These are phyloP conservation scores for Chloropicon primus DNA, from an alignment of 139 green algal species.

Conservation along the genomic window DNA sequence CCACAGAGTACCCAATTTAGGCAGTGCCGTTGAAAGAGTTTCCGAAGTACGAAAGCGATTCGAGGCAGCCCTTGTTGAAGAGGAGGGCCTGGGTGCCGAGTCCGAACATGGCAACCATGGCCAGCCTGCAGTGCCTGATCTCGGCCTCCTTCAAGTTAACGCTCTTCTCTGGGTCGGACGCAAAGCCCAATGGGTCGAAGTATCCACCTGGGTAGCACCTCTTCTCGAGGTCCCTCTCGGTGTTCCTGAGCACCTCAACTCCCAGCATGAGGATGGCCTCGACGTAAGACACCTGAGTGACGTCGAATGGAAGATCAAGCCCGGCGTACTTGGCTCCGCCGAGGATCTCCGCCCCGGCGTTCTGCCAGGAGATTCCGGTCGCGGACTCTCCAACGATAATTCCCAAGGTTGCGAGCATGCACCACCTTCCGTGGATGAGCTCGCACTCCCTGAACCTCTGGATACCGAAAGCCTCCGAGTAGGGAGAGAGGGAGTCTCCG, in stretches of 20 bases:
- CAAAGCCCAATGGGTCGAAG: background rate
- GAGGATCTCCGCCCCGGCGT: background rate
- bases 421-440: background rate
- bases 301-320: background rate
- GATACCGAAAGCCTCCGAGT: background rate
- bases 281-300: background rate
- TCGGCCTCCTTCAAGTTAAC: background rate
- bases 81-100: background rate
- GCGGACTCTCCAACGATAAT: background rate
- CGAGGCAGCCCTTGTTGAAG: background rate
- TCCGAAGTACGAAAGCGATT: background rate
- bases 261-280: background rate
- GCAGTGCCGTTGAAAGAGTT: background rate
- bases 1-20: background rate
- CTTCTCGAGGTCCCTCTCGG: background rate
- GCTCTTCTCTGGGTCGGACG: background rate
- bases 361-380: background rate
- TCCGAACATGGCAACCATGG: background rate
- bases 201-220: background rate
- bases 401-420: background rate
- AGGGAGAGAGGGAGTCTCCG: background rate
- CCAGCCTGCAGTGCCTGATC: background rate
- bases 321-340: background rate
- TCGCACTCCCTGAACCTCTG: background rate
- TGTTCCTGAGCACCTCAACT: background rate